Base-by-base conservation (phyloP, 768 basidiomycete species). In the Boletus eberwhitei region DNA sequence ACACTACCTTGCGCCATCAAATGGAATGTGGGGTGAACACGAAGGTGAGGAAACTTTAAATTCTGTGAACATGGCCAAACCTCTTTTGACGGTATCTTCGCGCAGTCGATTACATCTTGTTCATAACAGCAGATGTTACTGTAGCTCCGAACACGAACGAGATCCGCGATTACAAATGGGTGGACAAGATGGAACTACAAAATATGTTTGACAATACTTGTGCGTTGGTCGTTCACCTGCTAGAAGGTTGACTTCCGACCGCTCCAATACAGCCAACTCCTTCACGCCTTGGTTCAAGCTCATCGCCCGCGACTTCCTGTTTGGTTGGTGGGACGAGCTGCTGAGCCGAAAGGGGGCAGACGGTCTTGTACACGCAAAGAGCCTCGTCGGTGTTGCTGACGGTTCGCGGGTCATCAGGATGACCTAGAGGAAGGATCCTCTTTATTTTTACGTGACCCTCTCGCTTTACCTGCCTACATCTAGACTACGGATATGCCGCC, bases 261-360 rank as follows among this genome's bases (percentile, higher is more conserved):
- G 22, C 52, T 55, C 36, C 21, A 19, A 54, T 8, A 6, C 63
- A 96, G 93, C 73, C 53, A 91, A 91, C 70, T 83, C 81, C 2
- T 99, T 99, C 72, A 99, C 97, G 8, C 97, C 97, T 0, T 99
- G 97, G 97, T 99, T 99, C 84, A 92, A 94, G 71, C 85, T 98
- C 29, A 98, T 99, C 65, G 94, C 93, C 2, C 84, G 94, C 4
- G 93, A 98, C 69, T 96, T 96, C 73, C 79, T 99, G 40, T 98
- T 95, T 68, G 92, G 90, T 22, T 99, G 97, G 97, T 99, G 97
- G 97, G 93, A 97, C 65, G 87, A 89, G 57, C 83, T 99, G 40
- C 65, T 88, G 58, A 75, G 74, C 50, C 84, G 89, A 36, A 83
- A 76, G 67, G 75, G 76, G 56, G 59, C 55, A 13, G 64, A 83